A percentile compares a stretch with the other conserved stretches of the same genome.
Conservation (phyloP, 176 grass and related monocot genomes). For the Oryza officinalis region DNA sequence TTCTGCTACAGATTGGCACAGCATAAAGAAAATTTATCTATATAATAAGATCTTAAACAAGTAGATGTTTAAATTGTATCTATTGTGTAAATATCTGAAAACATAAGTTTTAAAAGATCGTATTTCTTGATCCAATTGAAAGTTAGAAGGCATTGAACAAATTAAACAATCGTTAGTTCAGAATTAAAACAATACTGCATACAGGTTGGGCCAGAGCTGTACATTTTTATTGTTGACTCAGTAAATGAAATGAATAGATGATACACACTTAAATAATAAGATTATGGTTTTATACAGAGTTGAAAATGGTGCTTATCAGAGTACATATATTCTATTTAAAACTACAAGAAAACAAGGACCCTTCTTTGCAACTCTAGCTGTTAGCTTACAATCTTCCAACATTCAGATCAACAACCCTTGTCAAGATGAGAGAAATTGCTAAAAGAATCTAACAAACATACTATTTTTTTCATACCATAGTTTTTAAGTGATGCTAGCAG, state of each 20-base stretch:
- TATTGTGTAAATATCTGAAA: background rate
- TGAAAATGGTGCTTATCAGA: conserved; percentile 6
- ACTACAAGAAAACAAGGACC: background rate
- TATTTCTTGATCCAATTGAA: conserved; percentile 4
- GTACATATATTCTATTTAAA: background rate
- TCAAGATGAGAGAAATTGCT: background rate
- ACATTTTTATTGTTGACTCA: background rate
- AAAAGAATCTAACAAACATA: background rate
- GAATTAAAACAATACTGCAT: background rate
- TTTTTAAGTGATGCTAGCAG: conserved; percentile 1
- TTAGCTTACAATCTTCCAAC: background rate
- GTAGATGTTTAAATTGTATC: background rate
- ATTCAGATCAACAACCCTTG: background rate
- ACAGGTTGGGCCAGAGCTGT: background rate
- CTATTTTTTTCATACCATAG: background rate
- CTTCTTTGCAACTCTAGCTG: conserved; percentile 19
- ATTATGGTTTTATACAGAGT: conserved; percentile 14
- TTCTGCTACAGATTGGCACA: background rate
- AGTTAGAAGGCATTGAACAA: background rate
- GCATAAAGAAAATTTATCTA: conserved; percentile 11
- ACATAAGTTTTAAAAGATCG: background rate
- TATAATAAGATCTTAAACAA: conserved; percentile 6
- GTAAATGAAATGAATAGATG: background rate
- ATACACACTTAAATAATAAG: background rate
- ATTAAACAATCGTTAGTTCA: background rate